phyloP scores from a whole-genome alignment of 768 basidiomycete genomes.

The Rhodotorula graminis region DNA sequence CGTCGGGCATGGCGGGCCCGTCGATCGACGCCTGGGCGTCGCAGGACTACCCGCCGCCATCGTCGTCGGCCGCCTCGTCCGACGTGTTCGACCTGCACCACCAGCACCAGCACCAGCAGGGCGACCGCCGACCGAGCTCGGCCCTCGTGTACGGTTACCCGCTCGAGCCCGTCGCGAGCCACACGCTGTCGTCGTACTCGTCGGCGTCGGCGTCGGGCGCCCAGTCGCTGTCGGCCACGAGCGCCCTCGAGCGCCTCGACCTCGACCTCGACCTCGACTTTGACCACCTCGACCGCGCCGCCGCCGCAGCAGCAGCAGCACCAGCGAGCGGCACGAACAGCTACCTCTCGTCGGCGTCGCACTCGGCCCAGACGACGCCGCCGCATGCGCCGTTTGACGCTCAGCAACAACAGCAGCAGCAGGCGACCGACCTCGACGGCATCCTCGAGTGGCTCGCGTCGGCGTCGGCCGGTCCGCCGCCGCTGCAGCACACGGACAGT shows the following conservation, averaged over 20 bases:
- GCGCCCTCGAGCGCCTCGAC: constrained; percentile 15
- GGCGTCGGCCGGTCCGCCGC: not conserved
- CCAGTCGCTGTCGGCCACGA: constrained; percentile 7
- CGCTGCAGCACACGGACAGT: not conserved
- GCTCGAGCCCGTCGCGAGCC: constrained; percentile 6
- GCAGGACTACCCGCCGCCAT: not conserved
- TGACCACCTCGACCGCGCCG: no score
- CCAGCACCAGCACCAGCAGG: not conserved
- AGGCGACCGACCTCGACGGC: constrained; percentile 14
- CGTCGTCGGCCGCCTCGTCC: not conserved
- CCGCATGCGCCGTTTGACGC: not conserved
- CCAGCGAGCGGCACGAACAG: not conserved
- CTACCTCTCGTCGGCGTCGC: not conserved
- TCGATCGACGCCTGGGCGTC: not conserved
- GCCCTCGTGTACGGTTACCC: constrained; percentile 24
- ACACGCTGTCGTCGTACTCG: not conserved
- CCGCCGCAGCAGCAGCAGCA: no score
- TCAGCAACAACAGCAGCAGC: not conserved
- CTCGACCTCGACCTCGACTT: constrained; percentile 10
- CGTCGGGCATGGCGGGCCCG: not conserved
- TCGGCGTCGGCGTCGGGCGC: not conserved
- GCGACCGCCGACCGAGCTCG: not conserved
- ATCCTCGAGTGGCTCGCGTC: constrained; percentile 35
- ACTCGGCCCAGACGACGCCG: not conserved
- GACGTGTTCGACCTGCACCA: not conserved